Conservation (phyloP, 2,329 filamentous ascomycete species). For the Xylariaceae sp. region DNA sequence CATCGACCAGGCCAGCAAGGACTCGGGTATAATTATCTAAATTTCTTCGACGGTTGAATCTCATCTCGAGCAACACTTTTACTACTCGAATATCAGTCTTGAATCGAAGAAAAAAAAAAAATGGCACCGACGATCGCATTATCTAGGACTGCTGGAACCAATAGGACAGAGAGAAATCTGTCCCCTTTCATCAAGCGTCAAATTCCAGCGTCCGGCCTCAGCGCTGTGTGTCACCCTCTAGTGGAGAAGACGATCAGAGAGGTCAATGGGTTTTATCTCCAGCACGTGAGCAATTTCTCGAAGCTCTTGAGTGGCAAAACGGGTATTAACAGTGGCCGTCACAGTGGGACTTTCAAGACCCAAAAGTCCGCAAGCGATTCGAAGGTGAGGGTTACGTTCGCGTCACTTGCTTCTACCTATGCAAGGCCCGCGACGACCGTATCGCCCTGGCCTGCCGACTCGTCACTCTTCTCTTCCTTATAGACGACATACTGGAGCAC, state of each 20-base stretch:
- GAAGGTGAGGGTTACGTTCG: constrained; percentile 41
- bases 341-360: constrained; percentile 25
- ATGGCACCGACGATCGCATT: too few relatives aligned
- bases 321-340: too few relatives aligned
- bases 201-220: constrained; percentile 11
- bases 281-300: too few relatives aligned
- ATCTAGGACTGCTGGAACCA: too few relatives aligned
- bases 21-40: too few relatives aligned
- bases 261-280: constrained; percentile 25
- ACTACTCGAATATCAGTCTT: too few relatives aligned
- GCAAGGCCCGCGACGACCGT: constrained; percentile 45
- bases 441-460: constrained; percentile 47
- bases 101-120: too few relatives aligned
- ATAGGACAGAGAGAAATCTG: too few relatives aligned
- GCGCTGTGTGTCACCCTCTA: constrained; percentile 33
- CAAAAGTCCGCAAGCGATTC: constrained; percentile 43
- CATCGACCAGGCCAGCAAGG: too few relatives aligned
- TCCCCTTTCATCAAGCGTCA: background rate
- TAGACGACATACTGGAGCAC: constrained; percentile 41
- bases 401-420: constrained; percentile 48
- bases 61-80: too few relatives aligned
- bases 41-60: too few relatives aligned
- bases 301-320: too few relatives aligned
- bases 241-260: constrained; percentile 38
- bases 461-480: constrained; percentile 48